Conservation (phyloP, 2,329 filamentous ascomycete genomes). For the Fusarium pseudonygamai region DNA sequence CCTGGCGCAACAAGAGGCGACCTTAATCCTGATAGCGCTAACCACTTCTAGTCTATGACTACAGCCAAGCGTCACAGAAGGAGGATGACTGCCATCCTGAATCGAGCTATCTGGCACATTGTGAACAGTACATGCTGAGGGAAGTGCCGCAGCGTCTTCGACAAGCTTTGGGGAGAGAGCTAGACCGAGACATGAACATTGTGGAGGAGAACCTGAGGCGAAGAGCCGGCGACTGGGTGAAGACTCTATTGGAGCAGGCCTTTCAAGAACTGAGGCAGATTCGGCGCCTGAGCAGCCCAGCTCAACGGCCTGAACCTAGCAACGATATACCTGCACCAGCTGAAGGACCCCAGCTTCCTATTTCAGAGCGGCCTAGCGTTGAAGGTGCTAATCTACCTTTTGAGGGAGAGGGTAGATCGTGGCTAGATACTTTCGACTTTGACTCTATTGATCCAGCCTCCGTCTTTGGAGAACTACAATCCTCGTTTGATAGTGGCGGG, state of each 20-base stretch:
- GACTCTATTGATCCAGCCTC: neutral
- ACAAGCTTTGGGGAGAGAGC: neutral
- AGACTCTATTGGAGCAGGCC: neutral
- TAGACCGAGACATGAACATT: neutral
- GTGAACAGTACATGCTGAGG: neutral
- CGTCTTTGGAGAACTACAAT: neutral
- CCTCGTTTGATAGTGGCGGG: neutral
- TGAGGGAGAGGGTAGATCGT: neutral
- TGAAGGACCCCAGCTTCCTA: neutral
- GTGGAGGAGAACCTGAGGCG: neutral
- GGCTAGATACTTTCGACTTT: neutral
- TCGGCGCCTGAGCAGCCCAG: neutral
- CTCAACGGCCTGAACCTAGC: fast-evolving
- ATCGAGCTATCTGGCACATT: neutral
- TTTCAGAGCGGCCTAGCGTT: neutral
- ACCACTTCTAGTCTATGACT: neutral
- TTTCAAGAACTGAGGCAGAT: neutral
- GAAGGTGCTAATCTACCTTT: too few species aligned
- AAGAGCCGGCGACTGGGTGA: neutral
- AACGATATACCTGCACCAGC: neutral
- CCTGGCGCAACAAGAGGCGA: neutral
- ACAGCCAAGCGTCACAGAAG: neutral
- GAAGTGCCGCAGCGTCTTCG: neutral
- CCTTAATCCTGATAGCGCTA: neutral
- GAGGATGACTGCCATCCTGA: neutral